Conservation (phyloP, 2,329 filamentous ascomycete species). For the Dothidotthia symphoricarpi region DNA sequence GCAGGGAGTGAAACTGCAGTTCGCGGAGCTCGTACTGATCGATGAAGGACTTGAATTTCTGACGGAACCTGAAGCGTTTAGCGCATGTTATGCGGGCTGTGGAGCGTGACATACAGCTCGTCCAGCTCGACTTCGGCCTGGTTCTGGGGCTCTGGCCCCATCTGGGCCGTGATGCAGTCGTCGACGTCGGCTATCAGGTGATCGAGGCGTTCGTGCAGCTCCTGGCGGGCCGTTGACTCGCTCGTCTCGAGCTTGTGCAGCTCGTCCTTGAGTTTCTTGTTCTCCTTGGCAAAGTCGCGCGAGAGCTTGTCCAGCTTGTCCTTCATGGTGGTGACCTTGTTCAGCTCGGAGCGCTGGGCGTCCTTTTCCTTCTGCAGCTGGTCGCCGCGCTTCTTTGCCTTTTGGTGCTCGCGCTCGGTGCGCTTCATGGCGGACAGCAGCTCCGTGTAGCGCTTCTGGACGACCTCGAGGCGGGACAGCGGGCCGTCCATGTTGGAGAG, state of each 20-base stretch:
- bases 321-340: conserved; percentile 85
- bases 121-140: conserved; percentile 85
- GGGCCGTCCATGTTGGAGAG: conserved; percentile 87
- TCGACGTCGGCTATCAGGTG: conserved; percentile 80
- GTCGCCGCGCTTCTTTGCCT: conserved; percentile 93
- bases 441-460: conserved; percentile 89
- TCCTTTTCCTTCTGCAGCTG: conserved; percentile 97
- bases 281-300: conserved; percentile 90
- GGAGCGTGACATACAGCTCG: conserved; percentile 65
- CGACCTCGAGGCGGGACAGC: conserved; percentile 83
- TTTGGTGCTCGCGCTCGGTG: conserved; percentile 87
- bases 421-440: conserved; percentile 93
- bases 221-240: conserved; percentile 76
- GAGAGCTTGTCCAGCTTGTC: conserved; percentile 97
- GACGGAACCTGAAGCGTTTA: conserved; percentile 50
- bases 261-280: conserved; percentile 98
- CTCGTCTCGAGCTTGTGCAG: conserved; percentile 79
- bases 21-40: conserved; percentile 97
- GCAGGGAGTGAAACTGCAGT: conserved; percentile 84
- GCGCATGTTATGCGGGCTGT: not conserved
- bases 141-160: conserved; percentile 70
- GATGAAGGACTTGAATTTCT: conserved; percentile 91
- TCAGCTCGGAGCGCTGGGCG: conserved; percentile 79
- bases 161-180: conserved; percentile 82
- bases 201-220: conserved; percentile 82